phyloP scores from a whole-genome alignment of 2,329 filamentous ascomycete species.

The Nothopassalora personata region DNA sequence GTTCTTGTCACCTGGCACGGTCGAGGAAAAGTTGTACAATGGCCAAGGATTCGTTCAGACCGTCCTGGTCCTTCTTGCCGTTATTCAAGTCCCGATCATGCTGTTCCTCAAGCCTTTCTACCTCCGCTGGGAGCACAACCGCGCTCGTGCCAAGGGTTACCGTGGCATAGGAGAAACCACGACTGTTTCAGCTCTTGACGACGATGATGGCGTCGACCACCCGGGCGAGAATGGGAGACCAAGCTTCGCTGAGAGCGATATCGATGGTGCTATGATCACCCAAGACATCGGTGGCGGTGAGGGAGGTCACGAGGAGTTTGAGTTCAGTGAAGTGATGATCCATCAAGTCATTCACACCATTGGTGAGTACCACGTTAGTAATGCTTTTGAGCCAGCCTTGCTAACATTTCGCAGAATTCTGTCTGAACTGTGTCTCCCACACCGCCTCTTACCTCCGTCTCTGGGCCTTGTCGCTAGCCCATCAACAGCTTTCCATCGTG shows the following conservation, averaged over 20 bases:
- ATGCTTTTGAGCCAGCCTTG: background rate
- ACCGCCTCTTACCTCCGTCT: slow-evolving; percentile 97
- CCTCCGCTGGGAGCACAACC: slow-evolving; percentile 89
- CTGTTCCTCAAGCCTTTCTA: slow-evolving; percentile 95
- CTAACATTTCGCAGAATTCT: slow-evolving; percentile 66
- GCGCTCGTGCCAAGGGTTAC: slow-evolving; percentile 80
- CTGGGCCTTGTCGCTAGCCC: slow-evolving; percentile 93
- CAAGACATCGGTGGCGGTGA: slow-evolving; percentile 68
- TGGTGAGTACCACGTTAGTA: slow-evolving; percentile 52
- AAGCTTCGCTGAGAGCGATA: slow-evolving; percentile 64
- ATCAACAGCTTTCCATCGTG: slow-evolving; percentile 94
- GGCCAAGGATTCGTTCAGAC: slow-evolving; percentile 74
- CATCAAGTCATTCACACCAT: slow-evolving; percentile 99
- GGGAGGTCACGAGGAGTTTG: slow-evolving; percentile 91
- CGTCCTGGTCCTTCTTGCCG: slow-evolving; percentile 71
- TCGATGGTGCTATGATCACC: slow-evolving; percentile 82
- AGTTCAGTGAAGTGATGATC: slow-evolving; percentile 96
- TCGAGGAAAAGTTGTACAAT: slow-evolving; percentile 68
- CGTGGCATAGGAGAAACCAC: slow-evolving; percentile 85
- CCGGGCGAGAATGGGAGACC: slow-evolving; percentile 58
- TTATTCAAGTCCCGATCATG: slow-evolving; percentile 81
- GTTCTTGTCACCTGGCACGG: slow-evolving; percentile 81
- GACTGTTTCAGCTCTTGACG: slow-evolving; percentile 82
- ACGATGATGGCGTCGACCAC: slow-evolving; percentile 64
- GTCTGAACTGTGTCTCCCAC: slow-evolving; percentile 97